phyloP scores from a whole-genome alignment of 495 filamentous ascomycete species.

The Coniosporium apollinis region DNA sequence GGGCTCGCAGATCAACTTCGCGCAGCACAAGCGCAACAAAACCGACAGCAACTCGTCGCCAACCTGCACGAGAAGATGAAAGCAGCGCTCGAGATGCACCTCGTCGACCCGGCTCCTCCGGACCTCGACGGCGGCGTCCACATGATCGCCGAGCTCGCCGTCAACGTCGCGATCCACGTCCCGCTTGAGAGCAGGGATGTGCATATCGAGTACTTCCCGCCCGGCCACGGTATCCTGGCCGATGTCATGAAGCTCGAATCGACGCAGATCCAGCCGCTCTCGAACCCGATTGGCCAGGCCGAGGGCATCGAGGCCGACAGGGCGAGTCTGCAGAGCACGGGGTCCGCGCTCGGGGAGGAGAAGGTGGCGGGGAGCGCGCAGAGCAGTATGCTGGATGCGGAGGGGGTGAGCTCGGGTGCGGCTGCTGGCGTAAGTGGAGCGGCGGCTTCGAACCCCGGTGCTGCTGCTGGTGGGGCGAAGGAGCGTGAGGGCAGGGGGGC shows the following conservation, averaged over 20 bases:
- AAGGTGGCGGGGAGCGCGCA: conserved; percentile 3
- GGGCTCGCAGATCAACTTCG: conserved; percentile 60
- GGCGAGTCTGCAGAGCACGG: conserved; percentile 21
- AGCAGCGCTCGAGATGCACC: conserved; percentile 46
- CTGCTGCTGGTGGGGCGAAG: too few species aligned
- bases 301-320: conserved; percentile 29
- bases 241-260: conserved; percentile 77
- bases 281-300: conserved; percentile 30
- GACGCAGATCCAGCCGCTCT: conserved; percentile 55
- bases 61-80: conserved; percentile 54
- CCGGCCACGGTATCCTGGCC: conserved; percentile 46
- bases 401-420: conserved; percentile 18
- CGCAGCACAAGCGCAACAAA: conserved; percentile 42
- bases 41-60: conserved; percentile 48
- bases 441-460: conserved; percentile 8
- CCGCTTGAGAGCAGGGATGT: conserved; percentile 88
- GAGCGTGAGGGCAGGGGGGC: too few species aligned
- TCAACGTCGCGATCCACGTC: conserved; percentile 71
- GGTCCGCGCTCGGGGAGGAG: conserved; percentile 14
- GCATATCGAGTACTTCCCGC: conserved; percentile 64
- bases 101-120: conserved; percentile 56
- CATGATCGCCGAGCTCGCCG: conserved; percentile 86
- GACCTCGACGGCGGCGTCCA: conserved; percentile 66
- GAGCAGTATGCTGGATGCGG: background rate
- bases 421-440: conserved; percentile 17